Evolutionary conservation across 345 rosid genomes (phyloP).

Genomic region (Eutrema heterophyllum): DNA sequence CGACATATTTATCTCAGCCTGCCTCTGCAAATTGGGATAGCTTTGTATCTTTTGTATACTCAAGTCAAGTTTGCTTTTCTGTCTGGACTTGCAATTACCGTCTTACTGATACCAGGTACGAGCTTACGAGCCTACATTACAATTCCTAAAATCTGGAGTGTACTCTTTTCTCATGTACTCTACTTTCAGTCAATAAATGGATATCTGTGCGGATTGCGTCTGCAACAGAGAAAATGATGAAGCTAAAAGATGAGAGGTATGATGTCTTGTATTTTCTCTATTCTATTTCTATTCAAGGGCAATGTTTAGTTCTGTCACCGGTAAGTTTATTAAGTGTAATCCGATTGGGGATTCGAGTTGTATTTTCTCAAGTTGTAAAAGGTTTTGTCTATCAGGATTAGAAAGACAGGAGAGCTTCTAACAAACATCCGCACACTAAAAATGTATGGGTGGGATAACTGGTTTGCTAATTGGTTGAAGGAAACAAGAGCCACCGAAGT

Average conservation of each 20-base stretch:
- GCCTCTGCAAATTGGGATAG: slow-evolving; percentile 90
- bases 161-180: neutral
- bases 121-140: slow-evolving; percentile 12
- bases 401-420: slow-evolving; percentile 82
- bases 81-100: slow-evolving; percentile 75
- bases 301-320: neutral
- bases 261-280: neutral
- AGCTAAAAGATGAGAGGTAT: slow-evolving; percentile 95
- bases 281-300: too few relatives aligned
- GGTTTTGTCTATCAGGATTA: slow-evolving; percentile 51
- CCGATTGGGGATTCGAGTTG: neutral
- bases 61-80: slow-evolving; percentile 91
- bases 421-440: slow-evolving; percentile 78
- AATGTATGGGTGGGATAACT: slow-evolving; percentile 86
- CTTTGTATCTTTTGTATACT: slow-evolving; percentile 75
- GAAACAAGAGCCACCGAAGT: slow-evolving; percentile 78
- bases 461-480: slow-evolving; percentile 74
- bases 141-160: neutral
- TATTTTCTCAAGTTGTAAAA: neutral
- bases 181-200: slow-evolving; percentile 79
- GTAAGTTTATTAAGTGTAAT: neutral
- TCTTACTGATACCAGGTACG: slow-evolving; percentile 78
- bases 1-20: slow-evolving; percentile 51
- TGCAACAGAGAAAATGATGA: slow-evolving; percentile 96
- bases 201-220: slow-evolving; percentile 74